Evolutionary conservation across 2,329 filamentous ascomycete species (phyloP).

Genomic region (Ceratocystis albifundus): DNA sequence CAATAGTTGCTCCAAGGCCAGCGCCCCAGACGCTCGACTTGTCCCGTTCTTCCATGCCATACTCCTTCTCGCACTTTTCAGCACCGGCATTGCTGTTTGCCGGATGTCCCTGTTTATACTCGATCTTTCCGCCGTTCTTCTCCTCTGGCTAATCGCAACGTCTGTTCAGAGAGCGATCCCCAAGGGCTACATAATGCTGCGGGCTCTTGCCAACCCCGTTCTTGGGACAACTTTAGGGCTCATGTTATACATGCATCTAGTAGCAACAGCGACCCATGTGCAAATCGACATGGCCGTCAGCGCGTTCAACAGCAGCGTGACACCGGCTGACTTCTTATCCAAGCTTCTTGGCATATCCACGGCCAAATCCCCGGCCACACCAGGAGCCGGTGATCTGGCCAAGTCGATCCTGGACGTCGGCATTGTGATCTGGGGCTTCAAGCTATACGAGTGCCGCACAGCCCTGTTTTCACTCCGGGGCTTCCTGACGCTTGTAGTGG

Average conservation of each 20-base stretch:
- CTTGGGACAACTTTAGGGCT: neutral
- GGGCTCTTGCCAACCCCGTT: slow-evolving; percentile 6
- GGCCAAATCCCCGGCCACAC: neutral
- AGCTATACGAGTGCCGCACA: slow-evolving; percentile 40
- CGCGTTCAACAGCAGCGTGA: neutral
- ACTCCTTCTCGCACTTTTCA: neutral
- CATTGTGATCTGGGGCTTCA: slow-evolving; percentile 43
- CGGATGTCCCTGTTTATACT: slow-evolving; percentile 23
- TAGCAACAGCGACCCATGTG: neutral
- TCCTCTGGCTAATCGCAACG: slow-evolving; percentile 3
- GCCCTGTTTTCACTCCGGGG: slow-evolving; percentile 38
- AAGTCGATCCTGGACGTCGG: slow-evolving; percentile 40
- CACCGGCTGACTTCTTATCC: neutral
- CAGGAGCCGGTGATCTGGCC: slow-evolving; percentile 40
- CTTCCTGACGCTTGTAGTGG: slow-evolving; percentile 32
- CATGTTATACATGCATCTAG: neutral
- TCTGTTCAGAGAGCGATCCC: neutral
- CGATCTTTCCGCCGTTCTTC: slow-evolving; percentile 39
- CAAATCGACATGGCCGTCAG: neutral
- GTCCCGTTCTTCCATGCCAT: neutral
- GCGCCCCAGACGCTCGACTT: neutral
- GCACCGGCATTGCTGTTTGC: slow-evolving; percentile 29
- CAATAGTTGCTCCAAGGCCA: neutral
- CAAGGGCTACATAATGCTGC: neutral
- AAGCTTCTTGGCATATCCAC: neutral